A percentile compares a stretch with the other conserved stretches of the same genome.
Conservation (phyloP, 306 rosid species). For the Castanea crenata region DNA sequence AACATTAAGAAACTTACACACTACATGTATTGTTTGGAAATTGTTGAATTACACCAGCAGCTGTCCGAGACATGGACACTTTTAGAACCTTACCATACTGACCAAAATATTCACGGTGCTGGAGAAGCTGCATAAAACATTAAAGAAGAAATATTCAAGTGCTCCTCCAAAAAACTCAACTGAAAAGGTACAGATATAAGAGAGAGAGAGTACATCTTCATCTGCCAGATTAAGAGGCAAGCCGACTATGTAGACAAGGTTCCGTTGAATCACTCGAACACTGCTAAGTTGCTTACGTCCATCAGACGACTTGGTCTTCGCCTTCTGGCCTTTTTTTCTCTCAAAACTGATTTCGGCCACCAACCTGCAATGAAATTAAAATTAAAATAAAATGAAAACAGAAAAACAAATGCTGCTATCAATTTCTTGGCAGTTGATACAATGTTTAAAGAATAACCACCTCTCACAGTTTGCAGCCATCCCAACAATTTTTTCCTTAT, state of each 20-base stretch:
- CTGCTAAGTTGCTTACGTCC: conserved; percentile 96
- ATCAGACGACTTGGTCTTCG: conserved; percentile 76
- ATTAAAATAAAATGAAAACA: background rate
- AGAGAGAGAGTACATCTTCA: conserved; percentile 68
- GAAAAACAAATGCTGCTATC: background rate
- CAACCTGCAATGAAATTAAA: conserved; percentile 39
- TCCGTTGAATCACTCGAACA: conserved; percentile 97
- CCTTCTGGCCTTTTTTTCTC: conserved; percentile 79
- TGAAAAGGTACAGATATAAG: background rate
- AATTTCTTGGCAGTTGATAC: conserved; percentile 14
- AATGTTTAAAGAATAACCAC: conserved; percentile 34
- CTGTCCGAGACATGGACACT: conserved; percentile 97
- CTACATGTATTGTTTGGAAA: conserved; percentile 97
- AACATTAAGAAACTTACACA: conserved; percentile 67
- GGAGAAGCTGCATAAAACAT: conserved; percentile 68
- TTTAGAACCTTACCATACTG: conserved; percentile 98
- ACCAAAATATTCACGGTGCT: conserved; percentile 84
- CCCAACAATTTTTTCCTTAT: conserved; percentile 95
- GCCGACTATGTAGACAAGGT: conserved; percentile 97
- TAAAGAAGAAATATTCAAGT: conserved; percentile 9
- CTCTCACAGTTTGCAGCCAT: conserved; percentile 89
- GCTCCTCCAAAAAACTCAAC: background rate
- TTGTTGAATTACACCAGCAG: conserved; percentile 94
- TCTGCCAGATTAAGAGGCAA: conserved; percentile 71
- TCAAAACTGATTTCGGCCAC: conserved; percentile 69